Base-by-base conservation (phyloP, 2,329 filamentous ascomycete species). In the Aspergillus floridensis region DNA sequence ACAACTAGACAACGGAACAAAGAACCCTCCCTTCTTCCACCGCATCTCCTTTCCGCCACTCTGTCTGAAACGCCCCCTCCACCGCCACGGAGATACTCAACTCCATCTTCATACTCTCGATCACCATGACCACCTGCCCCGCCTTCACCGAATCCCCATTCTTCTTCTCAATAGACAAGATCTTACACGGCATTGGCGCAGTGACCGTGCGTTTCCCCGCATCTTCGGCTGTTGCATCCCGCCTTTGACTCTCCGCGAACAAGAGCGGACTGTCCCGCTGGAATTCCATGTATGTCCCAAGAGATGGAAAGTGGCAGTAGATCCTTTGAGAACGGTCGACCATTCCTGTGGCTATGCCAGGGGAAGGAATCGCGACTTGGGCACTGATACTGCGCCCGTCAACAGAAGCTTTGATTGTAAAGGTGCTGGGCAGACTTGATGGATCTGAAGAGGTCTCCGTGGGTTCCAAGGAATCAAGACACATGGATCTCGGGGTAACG, bases 71-170 rank as follows among this genome's bases (percentile, higher is more conserved):
- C 51, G 63, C 68, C 12, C 73, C 73, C 3, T 60, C 63, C 3
- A 57, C 64, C 2, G 66, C 57, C 5, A 66, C 68, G 12, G 64
- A 58, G 32, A 76, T 73, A 21, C 64, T 75, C 32, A 75, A 71
- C 61, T 76, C 74, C 74, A 75, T 77, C 67, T 76, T 80, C 77
- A 80, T 80, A 50, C 77, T 79, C 68, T 80, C 74, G 53, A 74
- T 68, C 0, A 75, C 68, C 68, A 75, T 71, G 2, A 73, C 71
- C 0, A 61, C 63, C 4, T 75, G 72, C 0, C 74, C 75, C 4
- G 62, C 62, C 19, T 70, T 66, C 10, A 76, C 70, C 2, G 66
- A 48, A 5, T 73, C 72, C 2, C 70, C 72, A 46, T 69, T 66
- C 32, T 70, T 65, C 4, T 2, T 14, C 14, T 35, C 32, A 2